Evolutionary conservation across 2,329 filamentous ascomycete genomes (phyloP).

Genomic region (Beauveria bassiana): DNA sequence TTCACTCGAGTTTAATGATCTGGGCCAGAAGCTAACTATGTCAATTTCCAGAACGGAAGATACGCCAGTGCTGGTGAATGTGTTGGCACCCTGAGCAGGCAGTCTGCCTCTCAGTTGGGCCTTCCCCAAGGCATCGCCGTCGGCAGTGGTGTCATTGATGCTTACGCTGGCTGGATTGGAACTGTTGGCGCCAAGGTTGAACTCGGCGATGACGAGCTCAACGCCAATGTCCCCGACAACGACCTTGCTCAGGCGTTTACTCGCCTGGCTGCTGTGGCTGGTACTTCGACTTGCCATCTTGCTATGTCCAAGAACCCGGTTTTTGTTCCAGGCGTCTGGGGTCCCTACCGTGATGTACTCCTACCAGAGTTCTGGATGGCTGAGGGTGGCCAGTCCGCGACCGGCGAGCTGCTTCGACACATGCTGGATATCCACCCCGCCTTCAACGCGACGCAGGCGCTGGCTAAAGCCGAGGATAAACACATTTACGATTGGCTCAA

Average conservation of each 20-base stretch:
- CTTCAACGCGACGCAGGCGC: slow-evolving; percentile 69
- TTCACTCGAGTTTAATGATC: not conserved
- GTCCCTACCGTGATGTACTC: slow-evolving; percentile 89
- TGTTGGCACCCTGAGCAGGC: slow-evolving; percentile 76
- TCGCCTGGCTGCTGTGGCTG: slow-evolving; percentile 85
- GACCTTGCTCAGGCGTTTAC: slow-evolving; percentile 90
- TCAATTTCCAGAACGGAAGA: slow-evolving; percentile 64
- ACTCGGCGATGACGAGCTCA: slow-evolving; percentile 57
- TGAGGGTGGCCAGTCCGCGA: slow-evolving; percentile 93
- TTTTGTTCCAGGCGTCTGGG: slow-evolving; percentile 95
- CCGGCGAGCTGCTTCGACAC: slow-evolving; percentile 88
- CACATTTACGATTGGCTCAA: slow-evolving; percentile 97
- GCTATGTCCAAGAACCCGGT: slow-evolving; percentile 91
- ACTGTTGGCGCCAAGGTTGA: slow-evolving; percentile 96
- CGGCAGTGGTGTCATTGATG: slow-evolving; percentile 94
- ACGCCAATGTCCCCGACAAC: slow-evolving; percentile 62
- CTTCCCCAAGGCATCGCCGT: slow-evolving; percentile 82
- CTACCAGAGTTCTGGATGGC: slow-evolving; percentile 93
- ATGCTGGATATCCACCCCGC: slow-evolving; percentile 93
- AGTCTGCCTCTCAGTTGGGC: slow-evolving; percentile 75
- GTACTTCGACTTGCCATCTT: slow-evolving; percentile 94
- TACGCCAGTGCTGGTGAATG: slow-evolving; percentile 90
- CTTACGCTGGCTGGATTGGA: slow-evolving; percentile 97
- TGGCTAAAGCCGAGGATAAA: slow-evolving; percentile 72
- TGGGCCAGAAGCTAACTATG: not conserved